A percentile compares a stretch with the other conserved stretches of the same genome.
phyloP scores from a whole-genome alignment of 208 protist genomes.

The Acanthamoeba culbertsoni region DNA sequence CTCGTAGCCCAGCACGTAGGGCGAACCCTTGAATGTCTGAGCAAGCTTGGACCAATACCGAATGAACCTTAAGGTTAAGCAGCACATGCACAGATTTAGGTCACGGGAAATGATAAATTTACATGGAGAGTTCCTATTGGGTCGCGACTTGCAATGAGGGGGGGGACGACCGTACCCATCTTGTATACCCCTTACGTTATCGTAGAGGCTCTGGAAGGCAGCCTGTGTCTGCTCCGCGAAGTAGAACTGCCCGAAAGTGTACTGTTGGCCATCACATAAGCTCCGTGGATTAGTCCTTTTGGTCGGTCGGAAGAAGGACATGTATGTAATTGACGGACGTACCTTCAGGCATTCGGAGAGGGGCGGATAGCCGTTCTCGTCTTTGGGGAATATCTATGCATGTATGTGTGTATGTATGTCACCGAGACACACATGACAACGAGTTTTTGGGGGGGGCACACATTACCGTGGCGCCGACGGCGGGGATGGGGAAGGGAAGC shows the following conservation, averaged over 20 bases:
- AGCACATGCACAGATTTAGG: no score
- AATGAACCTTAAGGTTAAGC: neutral
- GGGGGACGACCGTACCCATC: neutral
- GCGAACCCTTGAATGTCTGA: constrained; percentile 31
- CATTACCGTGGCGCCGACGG: neutral
- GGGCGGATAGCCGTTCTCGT: constrained; percentile 7
- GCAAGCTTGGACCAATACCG: constrained; percentile 63
- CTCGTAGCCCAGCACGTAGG: constrained; percentile 74
- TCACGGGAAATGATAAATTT: no score
- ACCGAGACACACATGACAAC: neutral
- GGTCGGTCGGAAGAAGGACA: no score
- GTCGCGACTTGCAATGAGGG: neutral
- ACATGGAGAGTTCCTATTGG: neutral
- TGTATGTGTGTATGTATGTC: no score
- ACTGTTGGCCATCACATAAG: neutral
- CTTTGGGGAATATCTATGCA: neutral
- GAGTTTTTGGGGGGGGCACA: neutral
- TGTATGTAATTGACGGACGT: no score
- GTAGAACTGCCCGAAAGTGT: neutral
- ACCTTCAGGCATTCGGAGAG: constrained; percentile 26
- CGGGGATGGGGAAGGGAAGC: neutral
- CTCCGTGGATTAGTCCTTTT: neutral
- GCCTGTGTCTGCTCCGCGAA: neutral
- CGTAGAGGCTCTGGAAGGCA: constrained; percentile 39
- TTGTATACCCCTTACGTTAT: neutral